Evolutionary conservation across 331 rosid species (phyloP).

Genomic region (Ulmus americana): DNA sequence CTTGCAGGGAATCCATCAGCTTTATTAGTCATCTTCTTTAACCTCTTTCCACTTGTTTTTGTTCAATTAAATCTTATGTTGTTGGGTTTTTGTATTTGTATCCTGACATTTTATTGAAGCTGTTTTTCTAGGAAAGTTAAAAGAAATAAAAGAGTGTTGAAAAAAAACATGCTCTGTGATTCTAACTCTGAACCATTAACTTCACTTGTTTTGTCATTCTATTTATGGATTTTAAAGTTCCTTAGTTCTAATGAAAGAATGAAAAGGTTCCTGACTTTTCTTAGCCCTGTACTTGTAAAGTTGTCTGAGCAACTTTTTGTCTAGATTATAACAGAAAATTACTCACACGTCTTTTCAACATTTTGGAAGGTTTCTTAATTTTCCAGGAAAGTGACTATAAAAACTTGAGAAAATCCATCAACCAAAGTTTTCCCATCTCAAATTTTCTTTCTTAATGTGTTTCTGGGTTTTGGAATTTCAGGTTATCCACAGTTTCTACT

Average conservation of each 20-base stretch:
- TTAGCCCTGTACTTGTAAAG: background rate
- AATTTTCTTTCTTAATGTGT: background rate
- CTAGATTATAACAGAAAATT: conserved; percentile 18
- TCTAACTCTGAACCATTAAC: conserved; percentile 21
- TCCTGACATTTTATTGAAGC: conserved; percentile 16
- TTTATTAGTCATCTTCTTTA: background rate
- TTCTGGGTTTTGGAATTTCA: conserved; percentile 10
- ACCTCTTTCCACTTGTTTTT: conserved; percentile 4
- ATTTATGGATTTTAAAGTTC: conserved; percentile 25
- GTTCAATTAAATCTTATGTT: conserved; percentile 1
- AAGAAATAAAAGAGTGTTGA: background rate
- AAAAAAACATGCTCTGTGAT: conserved; percentile 24
- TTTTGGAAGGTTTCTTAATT: background rate
- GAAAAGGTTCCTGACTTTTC: conserved; percentile 29
- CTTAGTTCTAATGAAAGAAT: conserved; percentile 23
- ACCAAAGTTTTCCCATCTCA: background rate
- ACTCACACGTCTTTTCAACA: background rate
- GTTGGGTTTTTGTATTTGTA: background rate
- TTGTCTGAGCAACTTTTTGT: conserved; percentile 20
- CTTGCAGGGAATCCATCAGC: conserved; percentile 14
- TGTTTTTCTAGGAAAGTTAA: conserved; percentile 1
- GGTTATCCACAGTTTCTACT: conserved; percentile 3
- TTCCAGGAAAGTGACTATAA: background rate
- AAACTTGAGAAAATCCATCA: background rate
- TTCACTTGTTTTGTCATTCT: conserved; percentile 22